Base-by-base conservation (phyloP, 169 alveolate species). In the Eimeria falciformis region DNA sequence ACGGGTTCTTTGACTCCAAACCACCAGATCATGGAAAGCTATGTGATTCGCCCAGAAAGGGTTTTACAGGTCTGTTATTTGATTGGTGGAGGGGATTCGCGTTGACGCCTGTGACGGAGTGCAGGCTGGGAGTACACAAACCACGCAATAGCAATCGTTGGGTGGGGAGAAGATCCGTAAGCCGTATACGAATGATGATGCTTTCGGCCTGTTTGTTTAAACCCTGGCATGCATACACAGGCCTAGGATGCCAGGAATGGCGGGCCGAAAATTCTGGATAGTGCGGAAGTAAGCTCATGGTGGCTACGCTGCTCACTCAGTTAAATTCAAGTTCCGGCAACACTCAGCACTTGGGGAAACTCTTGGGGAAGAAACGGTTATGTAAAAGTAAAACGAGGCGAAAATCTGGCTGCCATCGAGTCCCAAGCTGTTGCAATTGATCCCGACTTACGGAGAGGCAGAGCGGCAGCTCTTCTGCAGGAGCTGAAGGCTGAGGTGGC, bases 311-410 rank as follows among this genome's bases (percentile, higher is more conserved):
- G 17, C 40, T 0, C 23, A 12, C 18, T 33, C 17, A 79, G 5
- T 12, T 5, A 47, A 37, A 9, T 55, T 1, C 33, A 12, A 95
- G 71, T 96, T 95, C 25, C 62, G 12, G 73, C 37, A 2, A 50
- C 62, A 21, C 62, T 96, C 95, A 98, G 97, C 95, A 96, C 98
- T n/a, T 98, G 99, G 99, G 98, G 98, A 29, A 89, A 94, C 17
- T 29, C 68, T 47, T 98, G 99, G 99, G 99, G 99, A 27, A 97
- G 96, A 69, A 40, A 90, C 45, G 99, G 99, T 65, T 97, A 94
- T 94, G 92, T 96, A 89, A 96, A 97, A 77, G 95, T 98, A 37
- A 82, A 88, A 3, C 33, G 97, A n/a, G 97, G 97, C 33, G 81
- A 91, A 46, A 91, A 91, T 58, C 85, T 95, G 68, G 96, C 93